Evolutionary conservation across 1,284 basidiomycete species (phyloP).

Genomic region (Rhizoctonia solani): DNA sequence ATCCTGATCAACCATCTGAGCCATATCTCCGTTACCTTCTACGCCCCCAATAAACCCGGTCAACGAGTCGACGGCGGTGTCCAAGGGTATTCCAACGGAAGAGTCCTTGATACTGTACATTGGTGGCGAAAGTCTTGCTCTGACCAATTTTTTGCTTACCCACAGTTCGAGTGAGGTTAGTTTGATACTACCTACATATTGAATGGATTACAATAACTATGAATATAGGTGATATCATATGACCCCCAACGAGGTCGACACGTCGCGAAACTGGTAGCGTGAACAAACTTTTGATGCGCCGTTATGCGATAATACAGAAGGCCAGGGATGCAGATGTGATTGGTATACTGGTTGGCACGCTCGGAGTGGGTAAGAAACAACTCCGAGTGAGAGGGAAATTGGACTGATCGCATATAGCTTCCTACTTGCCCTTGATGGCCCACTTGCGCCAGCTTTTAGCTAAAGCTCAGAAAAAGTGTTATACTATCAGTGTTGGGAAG

Average conservation of each 20-base stretch:
- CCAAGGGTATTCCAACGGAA: constrained; percentile 26
- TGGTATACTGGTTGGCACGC: constrained; percentile 92
- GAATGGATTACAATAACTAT: constrained; percentile 42
- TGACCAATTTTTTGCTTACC: constrained; percentile 88
- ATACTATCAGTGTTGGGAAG: constrained; percentile 95
- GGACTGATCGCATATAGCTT: constrained; percentile 52
- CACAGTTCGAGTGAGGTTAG: constrained; percentile 57
- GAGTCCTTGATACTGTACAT: constrained; percentile 71
- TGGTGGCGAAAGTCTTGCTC: constrained; percentile 77
- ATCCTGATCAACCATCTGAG: constrained; percentile 35
- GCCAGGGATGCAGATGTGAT: constrained; percentile 93
- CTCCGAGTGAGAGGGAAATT: neutral
- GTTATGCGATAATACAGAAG: constrained; percentile 86
- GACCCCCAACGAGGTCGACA: constrained; percentile 60
- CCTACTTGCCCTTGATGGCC: constrained; percentile 80
- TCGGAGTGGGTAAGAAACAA: constrained; percentile 74
- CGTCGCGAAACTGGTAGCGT: constrained; percentile 65
- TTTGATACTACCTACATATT: constrained; percentile 43
- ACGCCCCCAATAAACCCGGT: neutral
- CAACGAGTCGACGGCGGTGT: neutral
- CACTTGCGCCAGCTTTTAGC: constrained; percentile 72
- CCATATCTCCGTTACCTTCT: constrained; percentile 15
- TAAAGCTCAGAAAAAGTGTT: constrained; percentile 79
- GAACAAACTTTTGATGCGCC: constrained; percentile 88
- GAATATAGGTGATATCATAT: constrained; percentile 71